Evolutionary conservation across 495 filamentous ascomycete genomes (phyloP).

Genomic region (Hypoxylon perforatum): DNA sequence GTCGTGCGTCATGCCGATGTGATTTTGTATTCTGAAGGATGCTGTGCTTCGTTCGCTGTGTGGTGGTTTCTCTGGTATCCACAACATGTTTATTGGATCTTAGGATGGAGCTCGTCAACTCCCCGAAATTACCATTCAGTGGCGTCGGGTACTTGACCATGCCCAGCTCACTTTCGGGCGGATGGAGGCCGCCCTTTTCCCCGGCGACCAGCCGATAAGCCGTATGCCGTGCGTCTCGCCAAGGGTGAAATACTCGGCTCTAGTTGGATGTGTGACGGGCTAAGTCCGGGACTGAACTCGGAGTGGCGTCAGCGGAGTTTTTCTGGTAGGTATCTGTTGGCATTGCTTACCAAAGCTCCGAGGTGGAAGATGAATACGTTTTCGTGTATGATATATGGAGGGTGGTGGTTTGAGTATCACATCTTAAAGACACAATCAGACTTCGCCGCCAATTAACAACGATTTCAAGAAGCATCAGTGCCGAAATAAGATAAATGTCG

Average conservation of each 20-base stretch:
- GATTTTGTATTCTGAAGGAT: no score
- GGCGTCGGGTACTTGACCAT: constrained; percentile 2
- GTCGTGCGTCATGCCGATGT: no score
- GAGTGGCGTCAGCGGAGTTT: no score
- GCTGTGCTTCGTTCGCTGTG: no score
- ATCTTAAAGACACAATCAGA: not conserved
- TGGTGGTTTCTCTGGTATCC: no score
- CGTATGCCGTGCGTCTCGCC: not conserved
- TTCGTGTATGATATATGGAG: not conserved
- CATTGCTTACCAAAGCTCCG: not conserved
- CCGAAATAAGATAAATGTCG: not conserved
- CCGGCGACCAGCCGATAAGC: constrained; percentile 29
- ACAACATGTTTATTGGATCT: no score
- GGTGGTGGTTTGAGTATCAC: not conserved
- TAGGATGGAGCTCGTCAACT: no score
- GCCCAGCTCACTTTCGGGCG: constrained; percentile 15
- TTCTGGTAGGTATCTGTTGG: not conserved
- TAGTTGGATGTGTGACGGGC: constrained; percentile 21
- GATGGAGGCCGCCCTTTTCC: constrained; percentile 13
- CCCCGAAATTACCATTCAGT: no score
- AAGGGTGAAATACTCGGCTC: constrained; percentile 18
- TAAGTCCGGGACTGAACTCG: not conserved
- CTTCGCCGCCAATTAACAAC: no score
- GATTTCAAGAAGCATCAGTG: no score
- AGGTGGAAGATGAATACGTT: not conserved